Conservation (phyloP, 495 filamentous ascomycete genomes). For the Clohesyomyces aquaticus region DNA sequence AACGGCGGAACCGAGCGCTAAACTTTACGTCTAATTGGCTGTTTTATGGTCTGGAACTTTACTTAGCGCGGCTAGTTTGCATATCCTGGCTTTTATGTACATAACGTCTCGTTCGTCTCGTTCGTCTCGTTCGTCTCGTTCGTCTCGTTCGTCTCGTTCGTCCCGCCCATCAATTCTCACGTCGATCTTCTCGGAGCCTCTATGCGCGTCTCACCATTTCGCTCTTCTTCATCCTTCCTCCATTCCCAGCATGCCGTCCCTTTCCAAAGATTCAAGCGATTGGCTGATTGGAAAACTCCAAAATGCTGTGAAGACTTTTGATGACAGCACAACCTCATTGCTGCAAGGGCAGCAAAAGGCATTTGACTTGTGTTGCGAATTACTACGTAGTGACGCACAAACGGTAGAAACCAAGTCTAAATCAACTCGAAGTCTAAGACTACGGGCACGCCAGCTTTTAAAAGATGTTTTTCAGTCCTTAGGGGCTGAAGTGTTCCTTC, state of each 20-base stretch:
- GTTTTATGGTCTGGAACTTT: too few relatives aligned
- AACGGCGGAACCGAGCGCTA: too few relatives aligned
- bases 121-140: background rate
- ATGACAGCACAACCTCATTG: background rate
- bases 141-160: background rate
- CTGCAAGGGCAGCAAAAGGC: background rate
- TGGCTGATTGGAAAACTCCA: background rate
- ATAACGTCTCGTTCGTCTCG: too few relatives aligned
- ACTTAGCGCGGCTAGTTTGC: too few relatives aligned
- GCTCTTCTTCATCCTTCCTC: background rate
- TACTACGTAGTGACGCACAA: background rate
- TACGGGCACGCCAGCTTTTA: constrained; percentile 2
- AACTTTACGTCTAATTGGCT: too few relatives aligned
- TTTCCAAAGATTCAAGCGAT: background rate
- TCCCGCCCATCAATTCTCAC: background rate
- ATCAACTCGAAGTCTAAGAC: background rate
- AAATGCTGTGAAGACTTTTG: background rate
- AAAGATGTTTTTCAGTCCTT: constrained; percentile 1
- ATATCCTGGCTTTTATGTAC: too few relatives aligned
- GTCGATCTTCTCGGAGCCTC: background rate
- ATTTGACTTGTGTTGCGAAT: background rate
- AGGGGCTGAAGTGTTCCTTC: constrained; percentile 5
- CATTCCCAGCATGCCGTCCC: background rate
- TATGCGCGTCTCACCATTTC: too few relatives aligned
- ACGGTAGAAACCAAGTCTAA: background rate